Base-by-base conservation (phyloP, 768 basidiomycete genomes). In the Phaffia tasmanica region DNA sequence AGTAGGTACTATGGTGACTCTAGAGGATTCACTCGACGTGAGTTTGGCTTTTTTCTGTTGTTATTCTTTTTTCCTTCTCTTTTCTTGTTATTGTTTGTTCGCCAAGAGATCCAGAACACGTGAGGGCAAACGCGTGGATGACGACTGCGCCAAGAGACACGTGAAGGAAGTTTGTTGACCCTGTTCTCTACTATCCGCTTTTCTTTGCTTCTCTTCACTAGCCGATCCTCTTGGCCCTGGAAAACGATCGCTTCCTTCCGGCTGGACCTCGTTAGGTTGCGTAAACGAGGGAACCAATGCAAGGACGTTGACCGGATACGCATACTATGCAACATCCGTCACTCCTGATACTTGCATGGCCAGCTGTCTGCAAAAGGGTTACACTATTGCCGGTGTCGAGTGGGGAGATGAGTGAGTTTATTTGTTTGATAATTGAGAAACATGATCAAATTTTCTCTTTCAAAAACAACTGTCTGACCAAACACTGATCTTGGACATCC, bases 321-420 rank as follows among this genome's bases (percentile, higher is more conserved):
- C 78, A 3, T 83, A 77, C 68, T 75, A 79, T 18, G 79, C 79
- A 70, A 74, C 80, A 19, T 77, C 75, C 27, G 87, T 88, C 84
- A 88, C 87, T 3, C 79, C 83, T 32, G 78, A 86, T 70, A 73
- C 73, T 16, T 93, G 90, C 72, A 80, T 89, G 58, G 73, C 76
- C 3, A 74, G 78, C 30, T 93, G 90, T 74, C 71, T 71, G 0
- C 72, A 78, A 1, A 77, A 79, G 69, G 82, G 83, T 67, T 86
- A 79, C 72, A 75, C 84, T 66, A 87, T 82, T 70, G 86, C 87
- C 21, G 88, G 88, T 18, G 80, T 83, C 21, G 87, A 88, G 75
- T 88, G 80, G 69, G 63, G 48, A 46, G 58, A 67, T 32, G 69
- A 85, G 74, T 86, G 84, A 55, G 62, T 60, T 21, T 15, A 48